Percentiles rank a stretch among this genome's conserved stretches.
Evolutionary conservation across 2,329 filamentous ascomycete species (phyloP).

Genomic region (Xylariaceae sp.): DNA sequence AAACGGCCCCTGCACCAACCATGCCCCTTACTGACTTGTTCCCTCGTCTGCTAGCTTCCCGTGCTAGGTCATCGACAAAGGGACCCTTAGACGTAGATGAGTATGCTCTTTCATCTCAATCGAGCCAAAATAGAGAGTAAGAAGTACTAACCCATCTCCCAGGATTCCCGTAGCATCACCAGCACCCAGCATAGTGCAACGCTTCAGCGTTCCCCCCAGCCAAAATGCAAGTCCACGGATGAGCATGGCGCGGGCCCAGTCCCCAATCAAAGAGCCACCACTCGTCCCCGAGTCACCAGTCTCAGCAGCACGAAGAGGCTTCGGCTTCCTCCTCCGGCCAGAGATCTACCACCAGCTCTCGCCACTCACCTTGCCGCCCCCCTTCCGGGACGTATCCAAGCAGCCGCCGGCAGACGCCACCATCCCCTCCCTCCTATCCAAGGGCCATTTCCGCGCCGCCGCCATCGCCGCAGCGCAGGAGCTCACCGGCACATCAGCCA

Average conservation of each 20-base stretch:
- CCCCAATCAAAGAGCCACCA: constrained; percentile 17
- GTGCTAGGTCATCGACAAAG: constrained; percentile 65
- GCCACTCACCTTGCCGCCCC: constrained; percentile 50
- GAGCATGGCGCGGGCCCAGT: constrained; percentile 22
- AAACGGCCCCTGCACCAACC: neutral
- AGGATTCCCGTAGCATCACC: constrained; percentile 25
- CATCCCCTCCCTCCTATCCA: constrained; percentile 60
- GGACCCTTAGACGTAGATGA: constrained; percentile 73
- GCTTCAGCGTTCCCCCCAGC: constrained; percentile 21
- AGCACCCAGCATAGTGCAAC: constrained; percentile 21
- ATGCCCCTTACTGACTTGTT: constrained; percentile 28
- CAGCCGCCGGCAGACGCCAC: constrained; percentile 59
- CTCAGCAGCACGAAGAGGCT: constrained; percentile 55
- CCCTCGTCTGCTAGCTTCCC: constrained; percentile 40
- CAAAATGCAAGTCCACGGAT: constrained; percentile 24
- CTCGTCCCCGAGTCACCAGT: constrained; percentile 22
- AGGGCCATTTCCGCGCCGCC: constrained; percentile 75
- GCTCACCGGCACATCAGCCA: constrained; percentile 45
- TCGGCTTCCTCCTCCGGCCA: constrained; percentile 72
- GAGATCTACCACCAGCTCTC: constrained; percentile 80
- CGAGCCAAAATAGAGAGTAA: constrained; percentile 5
- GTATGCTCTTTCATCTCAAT: constrained; percentile 43
- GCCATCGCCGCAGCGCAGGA: constrained; percentile 62
- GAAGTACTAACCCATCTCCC: constrained; percentile 1
- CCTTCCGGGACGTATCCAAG: constrained; percentile 65